Evolutionary conservation across 148 eudicot species (phyloP).

Genomic region (Cornus kousa): DNA sequence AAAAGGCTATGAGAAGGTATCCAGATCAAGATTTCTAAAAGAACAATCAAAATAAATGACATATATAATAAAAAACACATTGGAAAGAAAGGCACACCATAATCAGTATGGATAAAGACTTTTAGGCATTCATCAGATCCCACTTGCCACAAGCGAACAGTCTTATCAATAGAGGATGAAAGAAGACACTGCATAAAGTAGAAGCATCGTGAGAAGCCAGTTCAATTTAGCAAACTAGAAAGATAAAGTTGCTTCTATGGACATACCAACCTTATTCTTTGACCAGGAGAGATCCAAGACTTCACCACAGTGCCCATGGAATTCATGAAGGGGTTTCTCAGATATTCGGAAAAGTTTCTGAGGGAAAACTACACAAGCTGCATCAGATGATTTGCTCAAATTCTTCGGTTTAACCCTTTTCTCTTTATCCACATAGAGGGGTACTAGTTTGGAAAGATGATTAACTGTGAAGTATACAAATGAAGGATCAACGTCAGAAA

Average conservation of each 20-base stretch:
- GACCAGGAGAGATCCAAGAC: conserved; percentile 84
- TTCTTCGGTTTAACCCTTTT: conserved; percentile 33
- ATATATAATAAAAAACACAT: background rate
- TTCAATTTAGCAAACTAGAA: background rate
- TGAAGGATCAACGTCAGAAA: conserved; percentile 63
- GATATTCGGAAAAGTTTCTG: conserved; percentile 59
- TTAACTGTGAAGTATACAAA: conserved; percentile 67
- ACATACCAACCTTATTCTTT: conserved; percentile 31
- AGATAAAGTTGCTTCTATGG: conserved; percentile 1
- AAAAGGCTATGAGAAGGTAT: background rate
- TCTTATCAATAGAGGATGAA: conserved; percentile 70
- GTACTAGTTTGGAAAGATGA: conserved; percentile 51
- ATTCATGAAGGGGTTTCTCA: conserved; percentile 69
- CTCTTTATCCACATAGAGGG: conserved; percentile 44
- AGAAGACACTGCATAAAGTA: conserved; percentile 49
- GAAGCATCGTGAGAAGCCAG: conserved; percentile 2
- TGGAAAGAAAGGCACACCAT: conserved; percentile 38
- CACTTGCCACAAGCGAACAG: conserved; percentile 81
- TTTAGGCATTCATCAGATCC: conserved; percentile 57
- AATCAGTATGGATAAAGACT: conserved; percentile 67
- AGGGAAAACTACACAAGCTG: conserved; percentile 68
- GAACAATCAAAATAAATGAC: background rate
- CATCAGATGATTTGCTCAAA: conserved; percentile 42
- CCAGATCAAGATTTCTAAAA: background rate
- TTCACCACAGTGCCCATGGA: conserved; percentile 60